A percentile compares a stretch with the other conserved stretches of the same genome.
Evolutionary conservation across 805 yeast genomes (phyloP).

Genomic region (Ogataea ganodermae): DNA sequence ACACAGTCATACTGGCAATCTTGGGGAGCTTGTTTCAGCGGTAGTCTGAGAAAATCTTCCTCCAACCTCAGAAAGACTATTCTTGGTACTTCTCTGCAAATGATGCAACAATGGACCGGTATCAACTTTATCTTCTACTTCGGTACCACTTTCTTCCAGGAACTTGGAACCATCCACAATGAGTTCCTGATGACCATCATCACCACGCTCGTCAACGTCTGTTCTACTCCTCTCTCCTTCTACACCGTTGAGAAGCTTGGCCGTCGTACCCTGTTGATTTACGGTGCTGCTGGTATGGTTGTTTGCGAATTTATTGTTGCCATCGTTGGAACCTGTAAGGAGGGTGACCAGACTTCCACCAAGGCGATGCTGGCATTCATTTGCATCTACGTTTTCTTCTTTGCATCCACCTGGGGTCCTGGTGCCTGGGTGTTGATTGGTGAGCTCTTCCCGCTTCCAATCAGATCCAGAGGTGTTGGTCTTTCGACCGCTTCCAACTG

Average conservation of each 20-base stretch:
- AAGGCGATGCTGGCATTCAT: conserved; percentile 43
- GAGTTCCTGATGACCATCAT: conserved; percentile 51
- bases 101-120: conserved; percentile 77
- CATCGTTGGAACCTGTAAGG: conserved; percentile 37
- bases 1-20: conserved; percentile 38
- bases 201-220: conserved; percentile 55
- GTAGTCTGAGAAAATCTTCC: conserved; percentile 38
- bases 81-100: conserved; percentile 45
- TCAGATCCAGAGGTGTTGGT: conserved; percentile 73
- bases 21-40: conserved; percentile 49
- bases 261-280: conserved; percentile 49
- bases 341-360: conserved; percentile 30
- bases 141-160: conserved; percentile 66
- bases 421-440: conserved; percentile 68
- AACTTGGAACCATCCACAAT: conserved; percentile 45
- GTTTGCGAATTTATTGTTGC: conserved; percentile 62
- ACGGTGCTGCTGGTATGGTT: conserved; percentile 52
- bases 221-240: conserved; percentile 57
- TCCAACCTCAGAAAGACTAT: conserved; percentile 45
- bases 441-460: conserved; percentile 68
- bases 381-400: conserved; percentile 67
- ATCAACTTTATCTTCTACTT: conserved; percentile 75
- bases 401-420: conserved; percentile 87
- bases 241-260: conserved; percentile 59
- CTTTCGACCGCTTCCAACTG: conserved; percentile 77